Percentiles rank a stretch among this genome's conserved stretches.
Evolutionary conservation across 2,329 filamentous ascomycete species (phyloP).

Genomic region (Ophiostoma piceae): DNA sequence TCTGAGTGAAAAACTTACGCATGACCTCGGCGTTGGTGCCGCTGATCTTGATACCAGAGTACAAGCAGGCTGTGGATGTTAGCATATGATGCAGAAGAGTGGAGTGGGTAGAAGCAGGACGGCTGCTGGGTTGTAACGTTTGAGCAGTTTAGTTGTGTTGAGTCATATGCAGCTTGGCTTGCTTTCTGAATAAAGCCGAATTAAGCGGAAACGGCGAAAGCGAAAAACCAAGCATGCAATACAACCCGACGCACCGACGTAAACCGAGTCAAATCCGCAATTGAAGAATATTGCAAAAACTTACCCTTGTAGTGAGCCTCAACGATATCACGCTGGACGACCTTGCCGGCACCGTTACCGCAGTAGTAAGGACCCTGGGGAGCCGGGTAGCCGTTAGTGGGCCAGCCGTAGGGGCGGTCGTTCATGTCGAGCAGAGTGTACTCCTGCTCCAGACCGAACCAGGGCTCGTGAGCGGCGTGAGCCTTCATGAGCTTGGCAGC

Average conservation of each 20-base stretch:
- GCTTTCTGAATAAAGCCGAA: background rate
- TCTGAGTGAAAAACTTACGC: conserved; percentile 33
- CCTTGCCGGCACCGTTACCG: conserved; percentile 94
- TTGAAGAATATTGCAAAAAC: background rate
- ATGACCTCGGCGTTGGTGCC: conserved; percentile 99
- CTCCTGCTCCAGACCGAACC: conserved; percentile 98
- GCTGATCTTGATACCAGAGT: conserved; percentile 85
- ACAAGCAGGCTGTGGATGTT: conserved; percentile 55
- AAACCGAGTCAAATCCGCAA: background rate
- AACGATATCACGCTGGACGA: conserved; percentile 96
- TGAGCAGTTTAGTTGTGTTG: conserved; percentile 5
- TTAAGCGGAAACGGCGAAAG: background rate
- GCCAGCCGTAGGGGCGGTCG: conserved; percentile 90
- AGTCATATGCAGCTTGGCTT: conserved; percentile 11
- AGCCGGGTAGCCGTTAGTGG: conserved; percentile 79
- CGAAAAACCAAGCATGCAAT: background rate
- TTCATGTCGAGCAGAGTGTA: conserved; percentile 86
- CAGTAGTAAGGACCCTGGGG: conserved; percentile 96
- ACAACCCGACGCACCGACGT: background rate
- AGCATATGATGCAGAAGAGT: background rate
- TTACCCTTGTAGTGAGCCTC: conserved; percentile 65
- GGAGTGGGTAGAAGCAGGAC: background rate
- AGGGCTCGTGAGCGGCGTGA: conserved; percentile 76
- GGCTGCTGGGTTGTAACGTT: background rate
- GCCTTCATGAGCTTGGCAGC: conserved; percentile 83